Conservation (phyloP, 768 basidiomycete genomes). For the Tylopilus vinaceipallidus region DNA sequence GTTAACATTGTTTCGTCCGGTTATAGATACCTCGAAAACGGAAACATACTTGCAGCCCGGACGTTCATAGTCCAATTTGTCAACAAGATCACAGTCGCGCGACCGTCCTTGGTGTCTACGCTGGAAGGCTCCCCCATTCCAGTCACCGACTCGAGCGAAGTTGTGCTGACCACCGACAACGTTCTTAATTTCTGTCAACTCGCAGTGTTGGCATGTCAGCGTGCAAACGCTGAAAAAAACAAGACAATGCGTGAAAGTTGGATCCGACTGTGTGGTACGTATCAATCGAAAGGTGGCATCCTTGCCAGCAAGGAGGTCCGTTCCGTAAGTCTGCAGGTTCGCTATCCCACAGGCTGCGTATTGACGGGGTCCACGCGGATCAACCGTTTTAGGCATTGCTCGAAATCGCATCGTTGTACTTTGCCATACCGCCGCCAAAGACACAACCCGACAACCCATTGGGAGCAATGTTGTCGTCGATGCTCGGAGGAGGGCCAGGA, state of each 20-base stretch:
- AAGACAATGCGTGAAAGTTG: conserved; percentile 77
- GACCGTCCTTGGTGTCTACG: conserved; percentile 41
- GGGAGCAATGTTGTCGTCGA: conserved; percentile 83
- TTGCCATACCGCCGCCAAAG: conserved; percentile 81
- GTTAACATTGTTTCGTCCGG: conserved; percentile 7
- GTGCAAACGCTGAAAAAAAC: conserved; percentile 77
- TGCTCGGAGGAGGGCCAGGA: conserved; percentile 72
- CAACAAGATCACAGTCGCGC: conserved; percentile 52
- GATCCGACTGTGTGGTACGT: conserved; percentile 82
- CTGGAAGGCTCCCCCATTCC: conserved; percentile 44
- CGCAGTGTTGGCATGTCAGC: conserved; percentile 84
- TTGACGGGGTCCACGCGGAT: not conserved
- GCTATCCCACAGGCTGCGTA: not conserved
- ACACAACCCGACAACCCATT: conserved; percentile 73
- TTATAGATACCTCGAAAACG: conserved; percentile 72
- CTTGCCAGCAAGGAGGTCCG: conserved; percentile 61
- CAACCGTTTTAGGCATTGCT: conserved; percentile 50
- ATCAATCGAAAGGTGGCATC: conserved; percentile 68
- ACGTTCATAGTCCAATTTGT: conserved; percentile 86
- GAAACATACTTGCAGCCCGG: conserved; percentile 90
- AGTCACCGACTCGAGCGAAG: conserved; percentile 50
- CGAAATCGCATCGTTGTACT: conserved; percentile 75
- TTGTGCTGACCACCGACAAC: conserved; percentile 71
- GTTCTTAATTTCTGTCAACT: conserved; percentile 89
- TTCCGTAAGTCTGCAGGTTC: conserved; percentile 44